A percentile compares a stretch with the other conserved stretches of the same genome.
Conservation (phyloP, 257 asterid genomes). For the Cynanchum wilfordii region DNA sequence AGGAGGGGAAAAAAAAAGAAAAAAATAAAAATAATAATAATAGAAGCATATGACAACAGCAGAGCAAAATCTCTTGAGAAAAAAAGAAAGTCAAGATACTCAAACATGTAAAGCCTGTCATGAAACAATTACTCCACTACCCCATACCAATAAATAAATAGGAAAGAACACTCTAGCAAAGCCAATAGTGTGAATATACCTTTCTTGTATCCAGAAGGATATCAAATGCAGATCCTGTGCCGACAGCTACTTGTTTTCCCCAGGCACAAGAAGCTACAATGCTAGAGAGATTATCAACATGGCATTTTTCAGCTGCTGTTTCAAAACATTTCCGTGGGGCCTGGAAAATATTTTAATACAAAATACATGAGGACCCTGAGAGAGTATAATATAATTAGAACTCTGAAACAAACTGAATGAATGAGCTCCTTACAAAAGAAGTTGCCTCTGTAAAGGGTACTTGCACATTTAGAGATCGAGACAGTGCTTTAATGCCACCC, state of each 20-base stretch:
- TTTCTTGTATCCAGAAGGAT: conserved; percentile 77
- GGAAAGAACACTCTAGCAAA: neutral
- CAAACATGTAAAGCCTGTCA: neutral
- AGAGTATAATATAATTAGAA: conserved; percentile 7
- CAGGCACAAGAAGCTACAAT: conserved; percentile 96
- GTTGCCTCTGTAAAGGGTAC: conserved; percentile 93
- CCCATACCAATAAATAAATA: neutral
- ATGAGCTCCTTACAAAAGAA: conserved; percentile 55
- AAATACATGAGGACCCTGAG: conserved; percentile 13
- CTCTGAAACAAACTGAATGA: conserved; percentile 5
- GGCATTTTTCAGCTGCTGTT: conserved; percentile 94
- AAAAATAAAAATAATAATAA: no score
- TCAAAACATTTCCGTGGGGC: conserved; percentile 94
- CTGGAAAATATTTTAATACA: conserved; percentile 30
- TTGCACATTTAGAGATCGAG: conserved; percentile 71
- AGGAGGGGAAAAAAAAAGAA: neutral
- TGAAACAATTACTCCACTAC: neutral
- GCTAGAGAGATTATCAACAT: conserved; percentile 74
- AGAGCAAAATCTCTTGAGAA: neutral
- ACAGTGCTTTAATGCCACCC: conserved; percentile 85
- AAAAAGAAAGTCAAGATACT: neutral
- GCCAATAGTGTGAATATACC: conserved; percentile 33
- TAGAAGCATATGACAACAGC: neutral
- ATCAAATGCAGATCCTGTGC: conserved; percentile 93
- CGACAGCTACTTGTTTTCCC: conserved; percentile 93